phyloP scores from a whole-genome alignment of 495 filamentous ascomycete species.

The Neurospora cerealis region DNA sequence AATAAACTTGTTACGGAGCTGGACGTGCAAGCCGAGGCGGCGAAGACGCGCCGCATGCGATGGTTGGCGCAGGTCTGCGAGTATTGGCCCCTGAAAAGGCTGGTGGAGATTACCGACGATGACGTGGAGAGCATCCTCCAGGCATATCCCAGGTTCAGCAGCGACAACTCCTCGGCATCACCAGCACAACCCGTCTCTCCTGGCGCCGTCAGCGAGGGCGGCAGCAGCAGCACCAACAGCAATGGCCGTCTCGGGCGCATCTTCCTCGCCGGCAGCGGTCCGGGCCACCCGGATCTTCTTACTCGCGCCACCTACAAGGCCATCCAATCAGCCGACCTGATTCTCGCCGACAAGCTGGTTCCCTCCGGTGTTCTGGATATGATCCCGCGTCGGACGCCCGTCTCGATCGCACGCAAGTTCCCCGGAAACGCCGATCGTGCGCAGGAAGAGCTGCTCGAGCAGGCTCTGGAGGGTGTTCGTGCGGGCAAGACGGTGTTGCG shows the following conservation, averaged over 20 bases:
- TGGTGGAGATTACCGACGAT: conserved; percentile 66
- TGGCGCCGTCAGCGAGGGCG: background rate
- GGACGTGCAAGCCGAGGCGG: conserved; percentile 51
- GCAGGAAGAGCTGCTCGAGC: conserved; percentile 78
- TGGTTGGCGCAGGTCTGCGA: conserved; percentile 97
- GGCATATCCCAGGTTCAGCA: conserved; percentile 41
- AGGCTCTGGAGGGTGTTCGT: conserved; percentile 62
- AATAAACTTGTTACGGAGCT: conserved; percentile 69
- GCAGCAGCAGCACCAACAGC: background rate
- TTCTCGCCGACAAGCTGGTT: conserved; percentile 94
- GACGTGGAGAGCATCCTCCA: conserved; percentile 66
- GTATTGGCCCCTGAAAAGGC: conserved; percentile 85
- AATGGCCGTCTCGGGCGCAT: conserved; percentile 47
- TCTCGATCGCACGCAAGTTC: conserved; percentile 93
- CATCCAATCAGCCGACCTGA: conserved; percentile 71
- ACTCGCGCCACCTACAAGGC: conserved; percentile 84
- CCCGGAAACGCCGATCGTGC: conserved; percentile 92
- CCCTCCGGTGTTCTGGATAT: conserved; percentile 77
- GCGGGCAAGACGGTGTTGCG: conserved; percentile 73
- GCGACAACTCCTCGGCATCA: background rate
- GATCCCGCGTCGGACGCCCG: conserved; percentile 78
- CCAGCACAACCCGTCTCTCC: background rate
- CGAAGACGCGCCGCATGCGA: conserved; percentile 72
- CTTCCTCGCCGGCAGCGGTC: conserved; percentile 85
- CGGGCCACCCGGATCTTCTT: conserved; percentile 83